These are phyloP conservation scores for Escallonia rubra DNA, from an alignment of 129 eudicot genomes.

Conservation along the genomic window DNA sequence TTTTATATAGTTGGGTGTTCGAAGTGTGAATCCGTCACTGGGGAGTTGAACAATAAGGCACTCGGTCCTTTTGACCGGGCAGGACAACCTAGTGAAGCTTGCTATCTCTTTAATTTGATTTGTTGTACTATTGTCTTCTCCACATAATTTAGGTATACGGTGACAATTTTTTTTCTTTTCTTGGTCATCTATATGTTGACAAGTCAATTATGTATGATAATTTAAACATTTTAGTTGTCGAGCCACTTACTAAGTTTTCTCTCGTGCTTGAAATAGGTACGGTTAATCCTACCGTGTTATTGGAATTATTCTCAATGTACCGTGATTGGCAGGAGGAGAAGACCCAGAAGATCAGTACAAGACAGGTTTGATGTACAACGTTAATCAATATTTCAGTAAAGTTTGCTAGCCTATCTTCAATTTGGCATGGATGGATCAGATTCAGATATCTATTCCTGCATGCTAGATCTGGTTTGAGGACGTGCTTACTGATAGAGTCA, in stretches of 20 bases:
- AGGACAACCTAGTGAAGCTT: too few species aligned
- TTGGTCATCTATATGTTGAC: too few species aligned
- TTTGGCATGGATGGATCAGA: constrained; percentile 3
- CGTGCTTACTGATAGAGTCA: constrained; percentile 1
- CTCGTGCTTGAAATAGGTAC: constrained; percentile 39
- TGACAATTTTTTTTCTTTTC: too few species aligned
- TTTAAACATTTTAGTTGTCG: constrained; percentile 8
- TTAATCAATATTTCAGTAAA: not conserved
- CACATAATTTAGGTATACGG: too few species aligned
- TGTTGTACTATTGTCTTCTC: too few species aligned
- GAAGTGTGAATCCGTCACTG: too few species aligned
- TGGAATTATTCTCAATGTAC: constrained; percentile 77
- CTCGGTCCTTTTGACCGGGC: too few species aligned
- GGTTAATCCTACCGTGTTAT: constrained; percentile 62
- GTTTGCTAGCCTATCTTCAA: not conserved
- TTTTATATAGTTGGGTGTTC: too few species aligned
- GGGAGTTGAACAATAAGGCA: too few species aligned
- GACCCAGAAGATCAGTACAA: constrained; percentile 56
- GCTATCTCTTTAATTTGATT: too few species aligned
- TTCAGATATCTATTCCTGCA: not conserved
- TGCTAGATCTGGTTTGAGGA: not conserved
- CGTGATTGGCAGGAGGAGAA: constrained; percentile 81
- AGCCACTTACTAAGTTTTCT: constrained; percentile 9
- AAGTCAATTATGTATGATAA: not conserved
- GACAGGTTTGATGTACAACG: constrained; percentile 49